These are phyloP conservation scores for Trichoderma simmonsii DNA, from an alignment of 2,329 filamentous ascomycete species.

Conservation along the genomic window DNA sequence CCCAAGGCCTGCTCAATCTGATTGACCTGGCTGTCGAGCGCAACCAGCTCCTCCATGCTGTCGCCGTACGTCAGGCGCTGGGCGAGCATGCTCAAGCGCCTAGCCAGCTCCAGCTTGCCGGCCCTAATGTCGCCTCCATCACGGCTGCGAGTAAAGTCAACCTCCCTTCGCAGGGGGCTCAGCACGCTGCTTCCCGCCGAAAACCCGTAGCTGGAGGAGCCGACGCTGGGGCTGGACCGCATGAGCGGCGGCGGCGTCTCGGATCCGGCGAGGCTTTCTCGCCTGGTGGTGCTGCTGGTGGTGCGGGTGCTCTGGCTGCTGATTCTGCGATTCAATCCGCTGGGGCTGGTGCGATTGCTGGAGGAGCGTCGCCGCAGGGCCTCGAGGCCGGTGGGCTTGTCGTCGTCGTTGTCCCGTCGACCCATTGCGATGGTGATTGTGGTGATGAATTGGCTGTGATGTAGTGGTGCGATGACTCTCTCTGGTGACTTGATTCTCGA, in stretches of 20 bases:
- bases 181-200: conserved; percentile 30
- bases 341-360: conserved; percentile 19
- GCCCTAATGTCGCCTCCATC: conserved; percentile 26
- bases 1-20: conserved; percentile 35
- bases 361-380: conserved; percentile 20
- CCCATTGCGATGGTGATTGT: conserved; percentile 2
- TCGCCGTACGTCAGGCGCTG: conserved; percentile 37
- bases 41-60: conserved; percentile 33
- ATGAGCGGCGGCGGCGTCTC: conserved; percentile 27
- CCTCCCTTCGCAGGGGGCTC: conserved; percentile 32
- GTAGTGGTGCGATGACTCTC: too few relatives aligned
- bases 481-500: neutral
- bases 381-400: conserved; percentile 14
- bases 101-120: conserved; percentile 45
- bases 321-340: conserved; percentile 13
- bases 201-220: conserved; percentile 32
- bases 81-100: conserved; percentile 38
- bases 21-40: conserved; percentile 37
- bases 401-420: conserved; percentile 15
- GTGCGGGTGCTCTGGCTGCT: conserved; percentile 23
- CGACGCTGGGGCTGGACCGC: conserved; percentile 33
- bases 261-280: conserved; percentile 15
- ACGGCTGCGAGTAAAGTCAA: conserved; percentile 23
- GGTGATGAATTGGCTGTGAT: too few relatives aligned
- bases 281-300: conserved; percentile 17